Evolutionary conservation across 148 eudicot genomes (phyloP), one percentile per base, ranked within the genome.

Genomic region (Pharnaceum exiguum): DNA sequence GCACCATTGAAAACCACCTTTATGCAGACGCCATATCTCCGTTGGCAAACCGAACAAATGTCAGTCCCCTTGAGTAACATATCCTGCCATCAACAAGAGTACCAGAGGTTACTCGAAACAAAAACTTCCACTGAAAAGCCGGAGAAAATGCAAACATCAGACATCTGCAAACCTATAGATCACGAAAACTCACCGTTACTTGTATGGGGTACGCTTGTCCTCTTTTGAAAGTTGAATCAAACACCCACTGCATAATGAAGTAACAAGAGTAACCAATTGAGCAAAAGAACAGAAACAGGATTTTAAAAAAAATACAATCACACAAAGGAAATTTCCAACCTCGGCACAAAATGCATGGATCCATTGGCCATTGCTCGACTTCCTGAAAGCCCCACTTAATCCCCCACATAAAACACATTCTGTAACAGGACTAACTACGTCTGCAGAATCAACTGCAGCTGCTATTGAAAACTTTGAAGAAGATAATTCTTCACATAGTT

Each of bases 301-400:
- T 36, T 51, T 8, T 36, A 59, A 12, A 16, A 56, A 15, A 57
- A 29, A 24, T 49, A 45, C 57, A 26, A 40, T 8, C 12, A 40
- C 23, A 33, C 28, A 25, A 12, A 27, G 3, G 64, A 11, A 32
- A 21, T 27, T 43, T 62, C 62, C 67, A n/a, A 93, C 99, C 88
- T 93, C 99, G 42, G 96, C 96, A 73, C 99, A 93, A 48, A 81
- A 85, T 58, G 95, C 90, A 76, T 93, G 99, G 38, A 93, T 38
- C 99, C 99, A 93, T 73, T 86, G 85, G 55, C 87, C 91, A 71
- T 77, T 76, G 58, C 68, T 74, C 55, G 95, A 77, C 75, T 85
- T 93, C 63, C 99, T 88, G 65, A 93, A 88, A 53, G 99, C 96
- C 62, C 99, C 96, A 35, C 73, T 77, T 31, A 81, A 69, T 53